phyloP scores from a whole-genome alignment of 163 green algal species.

The Scenedesmus sp. region DNA sequence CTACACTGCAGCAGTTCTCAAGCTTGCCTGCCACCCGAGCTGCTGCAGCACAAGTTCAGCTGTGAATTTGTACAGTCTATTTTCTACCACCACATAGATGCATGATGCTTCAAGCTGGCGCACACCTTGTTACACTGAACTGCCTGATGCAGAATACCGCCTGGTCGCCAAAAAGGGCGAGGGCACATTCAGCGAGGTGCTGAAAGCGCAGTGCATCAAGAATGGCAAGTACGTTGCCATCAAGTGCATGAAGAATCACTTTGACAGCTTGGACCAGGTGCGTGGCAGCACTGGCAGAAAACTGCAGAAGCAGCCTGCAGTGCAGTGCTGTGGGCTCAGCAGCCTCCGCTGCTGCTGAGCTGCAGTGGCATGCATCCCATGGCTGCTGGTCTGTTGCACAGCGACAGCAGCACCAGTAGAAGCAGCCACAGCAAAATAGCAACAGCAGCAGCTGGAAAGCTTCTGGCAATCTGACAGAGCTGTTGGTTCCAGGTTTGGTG shows the following conservation, averaged over 20 bases:
- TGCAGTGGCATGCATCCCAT: background rate
- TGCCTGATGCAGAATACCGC: conserved; percentile 73
- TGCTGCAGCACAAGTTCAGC: too few relatives aligned
- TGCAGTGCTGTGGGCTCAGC: background rate
- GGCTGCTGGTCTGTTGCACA: background rate
- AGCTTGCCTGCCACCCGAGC: too few relatives aligned
- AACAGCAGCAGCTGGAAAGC: background rate
- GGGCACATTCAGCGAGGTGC: conserved; percentile 91
- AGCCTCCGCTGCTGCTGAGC: background rate
- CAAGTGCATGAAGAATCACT: conserved; percentile 94
- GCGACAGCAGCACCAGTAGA: background rate
- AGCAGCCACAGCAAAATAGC: background rate
- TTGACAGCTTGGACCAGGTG: conserved; percentile 80
- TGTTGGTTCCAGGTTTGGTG: too few relatives aligned
- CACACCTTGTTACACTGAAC: background rate
- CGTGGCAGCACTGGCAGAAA: background rate
- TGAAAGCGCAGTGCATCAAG: conserved; percentile 94
- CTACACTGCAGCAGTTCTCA: too few relatives aligned
- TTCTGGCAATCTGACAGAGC: too few relatives aligned
- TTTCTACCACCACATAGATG: too few relatives aligned
- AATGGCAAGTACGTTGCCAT: conserved; percentile 93
- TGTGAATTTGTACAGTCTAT: too few relatives aligned
- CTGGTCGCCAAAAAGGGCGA: conserved; percentile 92
- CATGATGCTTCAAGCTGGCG: too few relatives aligned
- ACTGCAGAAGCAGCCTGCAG: background rate